Base-by-base conservation (phyloP, 352 stramenopile genomes). In the Pythium aphanidermatum region DNA sequence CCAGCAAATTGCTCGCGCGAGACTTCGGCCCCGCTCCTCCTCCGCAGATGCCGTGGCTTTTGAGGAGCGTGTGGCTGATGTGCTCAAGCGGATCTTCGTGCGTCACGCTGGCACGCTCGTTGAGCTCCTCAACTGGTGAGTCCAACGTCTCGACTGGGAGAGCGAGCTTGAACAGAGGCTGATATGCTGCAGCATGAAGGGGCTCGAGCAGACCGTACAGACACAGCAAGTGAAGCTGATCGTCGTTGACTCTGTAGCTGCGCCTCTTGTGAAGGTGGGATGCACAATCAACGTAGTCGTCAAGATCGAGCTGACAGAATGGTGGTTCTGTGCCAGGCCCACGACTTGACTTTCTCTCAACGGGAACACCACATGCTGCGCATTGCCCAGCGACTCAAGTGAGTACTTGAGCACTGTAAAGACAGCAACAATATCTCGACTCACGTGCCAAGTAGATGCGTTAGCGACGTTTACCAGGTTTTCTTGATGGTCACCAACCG, bases 401-500 rank as follows among this genome's bases (percentile, higher is more conserved):
- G 30, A 28, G 39, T 52, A 0, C n/a, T n/a, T n/a, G n/a, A n/a
- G n/a, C n/a, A n/a, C n/a, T n/a, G n/a, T n/a, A n/a, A n/a, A n/a
- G n/a, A n/a, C n/a, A n/a, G n/a, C n/a, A n/a, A n/a, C n/a, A n/a
- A n/a, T n/a, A n/a, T n/a, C n/a, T n/a, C n/a, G n/a, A n/a, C n/a
- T n/a, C n/a, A n/a, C n/a, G n/a, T n/a, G n/a, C n/a, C n/a, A n/a
- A n/a, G 33, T 21, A 90, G 77, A 51, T 38, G 82, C 36, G 62
- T 88, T 24, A 68, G 76, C 0, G 77, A 88, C 28, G 73, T 76
- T 2, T 65, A 86, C 39, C 56, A 80, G 41, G 70, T 61, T 7
- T 92, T 87, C 35, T 51, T 82, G 29, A 56, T 84, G 16, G 61
- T 81, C 31, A 88, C 71, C 5, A 92, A 92, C 45, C 71, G 65